Conservation (phyloP, 2,329 filamentous ascomycete species). For the Aquanectria penicillioides region DNA sequence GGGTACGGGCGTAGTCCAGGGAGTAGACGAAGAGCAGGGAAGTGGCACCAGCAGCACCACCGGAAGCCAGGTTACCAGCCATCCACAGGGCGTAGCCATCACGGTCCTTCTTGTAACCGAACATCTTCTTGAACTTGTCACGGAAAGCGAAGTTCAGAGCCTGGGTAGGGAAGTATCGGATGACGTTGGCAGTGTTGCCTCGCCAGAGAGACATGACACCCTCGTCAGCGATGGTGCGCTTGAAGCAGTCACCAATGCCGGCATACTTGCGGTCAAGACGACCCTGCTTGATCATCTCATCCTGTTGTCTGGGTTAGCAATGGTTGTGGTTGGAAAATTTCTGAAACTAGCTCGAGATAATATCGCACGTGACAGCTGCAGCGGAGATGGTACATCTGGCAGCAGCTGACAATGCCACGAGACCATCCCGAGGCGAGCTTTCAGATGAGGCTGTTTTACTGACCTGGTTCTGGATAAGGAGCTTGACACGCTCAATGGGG, state of each 20-base stretch:
- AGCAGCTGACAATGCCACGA: background rate
- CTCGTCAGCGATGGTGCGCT: conserved; percentile 87
- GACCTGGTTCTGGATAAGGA: conserved; percentile 99
- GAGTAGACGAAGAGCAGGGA: conserved; percentile 99
- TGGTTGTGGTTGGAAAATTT: background rate
- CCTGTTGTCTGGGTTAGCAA: conserved; percentile 65
- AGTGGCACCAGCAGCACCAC: conserved; percentile 99
- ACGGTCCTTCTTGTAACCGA: conserved; percentile 99
- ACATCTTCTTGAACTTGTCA: conserved; percentile 99
- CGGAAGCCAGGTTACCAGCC: conserved; percentile 98
- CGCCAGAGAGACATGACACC: conserved; percentile 97
- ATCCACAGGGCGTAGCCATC: conserved; percentile 99
- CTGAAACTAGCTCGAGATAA: background rate
- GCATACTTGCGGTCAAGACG: conserved; percentile 98
- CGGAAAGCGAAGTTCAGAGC: conserved; percentile 99
- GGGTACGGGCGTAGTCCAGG: conserved; percentile 99
- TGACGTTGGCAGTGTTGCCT: conserved; percentile 99
- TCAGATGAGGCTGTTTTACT: conserved; percentile 50
- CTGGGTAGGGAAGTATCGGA: conserved; percentile 99
- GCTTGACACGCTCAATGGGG: conserved; percentile 99
- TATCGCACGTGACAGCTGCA: conserved; percentile 12
- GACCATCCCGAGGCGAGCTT: background rate
- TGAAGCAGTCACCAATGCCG: conserved; percentile 96
- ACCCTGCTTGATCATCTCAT: conserved; percentile 99
- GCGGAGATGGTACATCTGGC: background rate